Conservation (phyloP, 257 asterid species). For the Salvia miltiorrhiza region DNA sequence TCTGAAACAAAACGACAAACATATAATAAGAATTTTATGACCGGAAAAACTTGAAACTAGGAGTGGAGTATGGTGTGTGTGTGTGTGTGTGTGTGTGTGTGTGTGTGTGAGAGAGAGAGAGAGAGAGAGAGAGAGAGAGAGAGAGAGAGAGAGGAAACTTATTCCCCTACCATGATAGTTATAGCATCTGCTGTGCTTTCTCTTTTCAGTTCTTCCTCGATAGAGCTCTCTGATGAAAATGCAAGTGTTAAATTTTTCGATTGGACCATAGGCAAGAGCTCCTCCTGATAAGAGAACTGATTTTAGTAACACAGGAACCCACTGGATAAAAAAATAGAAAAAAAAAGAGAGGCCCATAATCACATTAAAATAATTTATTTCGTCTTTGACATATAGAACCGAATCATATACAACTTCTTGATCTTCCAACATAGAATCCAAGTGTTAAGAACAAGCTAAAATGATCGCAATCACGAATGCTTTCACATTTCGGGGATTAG, state of each 20-base stretch:
- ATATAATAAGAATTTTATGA: neutral
- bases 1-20: conserved; percentile 46
- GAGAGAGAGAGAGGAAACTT: conserved; percentile 3
- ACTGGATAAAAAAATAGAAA: neutral
- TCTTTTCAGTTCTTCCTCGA: conserved; percentile 96
- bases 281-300: conserved; percentile 57
- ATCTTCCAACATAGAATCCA: neutral
- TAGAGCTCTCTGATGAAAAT: conserved; percentile 91
- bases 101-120: no score
- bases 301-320: conserved; percentile 20
- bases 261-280: conserved; percentile 76
- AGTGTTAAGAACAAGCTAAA: neutral
- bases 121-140: no score
- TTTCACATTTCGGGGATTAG: conserved; percentile 4
- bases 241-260: conserved; percentile 75
- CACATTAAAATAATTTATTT: neutral
- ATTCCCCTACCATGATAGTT: conserved; percentile 70
- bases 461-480: neutral
- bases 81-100: no score
- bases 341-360: neutral
- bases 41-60: neutral
- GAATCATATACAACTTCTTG: neutral
- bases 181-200: conserved; percentile 98
- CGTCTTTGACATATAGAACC: neutral
- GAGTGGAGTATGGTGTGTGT: no score